Evolutionary conservation across 345 rosid genomes (phyloP).

Genomic region (Eucalyptus cloeziana): DNA sequence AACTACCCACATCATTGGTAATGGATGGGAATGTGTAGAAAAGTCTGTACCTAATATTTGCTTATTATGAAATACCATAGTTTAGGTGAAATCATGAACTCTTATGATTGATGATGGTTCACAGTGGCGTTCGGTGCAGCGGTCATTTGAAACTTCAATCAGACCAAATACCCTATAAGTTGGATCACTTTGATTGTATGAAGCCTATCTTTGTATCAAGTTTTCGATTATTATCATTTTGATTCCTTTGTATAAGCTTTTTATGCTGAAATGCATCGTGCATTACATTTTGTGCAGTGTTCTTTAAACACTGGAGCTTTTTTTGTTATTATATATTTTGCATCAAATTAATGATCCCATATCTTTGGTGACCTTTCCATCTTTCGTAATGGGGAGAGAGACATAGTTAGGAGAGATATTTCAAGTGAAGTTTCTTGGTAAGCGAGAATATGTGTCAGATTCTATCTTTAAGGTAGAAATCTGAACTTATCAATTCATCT

Average conservation of each 20-base stretch:
- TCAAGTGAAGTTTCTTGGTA: too few relatives aligned
- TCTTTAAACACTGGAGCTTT: not conserved
- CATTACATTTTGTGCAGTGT: not conserved
- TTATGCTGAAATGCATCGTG: not conserved
- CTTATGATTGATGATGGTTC: not conserved
- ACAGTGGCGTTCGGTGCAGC: not conserved
- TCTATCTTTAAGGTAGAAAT: not conserved
- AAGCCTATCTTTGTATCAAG: not conserved
- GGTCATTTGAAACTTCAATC: not conserved
- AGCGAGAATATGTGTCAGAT: not conserved
- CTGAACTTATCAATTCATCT: not conserved
- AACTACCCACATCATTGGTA: not conserved
- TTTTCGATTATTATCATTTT: not conserved
- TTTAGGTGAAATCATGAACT: not conserved
- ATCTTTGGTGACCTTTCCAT: too few relatives aligned
- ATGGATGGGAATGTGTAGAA: not conserved
- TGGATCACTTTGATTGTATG: not conserved
- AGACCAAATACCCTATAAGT: not conserved
- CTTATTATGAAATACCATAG: not conserved
- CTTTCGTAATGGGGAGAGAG: not conserved
- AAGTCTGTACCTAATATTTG: not conserved
- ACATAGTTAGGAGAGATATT: not conserved
- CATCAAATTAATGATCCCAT: not conserved
- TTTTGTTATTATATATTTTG: too few relatives aligned
- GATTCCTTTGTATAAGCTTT: not conserved